Conservation (phyloP, 768 basidiomycete genomes). For the Trichaptum fuscoviolaceum region DNA sequence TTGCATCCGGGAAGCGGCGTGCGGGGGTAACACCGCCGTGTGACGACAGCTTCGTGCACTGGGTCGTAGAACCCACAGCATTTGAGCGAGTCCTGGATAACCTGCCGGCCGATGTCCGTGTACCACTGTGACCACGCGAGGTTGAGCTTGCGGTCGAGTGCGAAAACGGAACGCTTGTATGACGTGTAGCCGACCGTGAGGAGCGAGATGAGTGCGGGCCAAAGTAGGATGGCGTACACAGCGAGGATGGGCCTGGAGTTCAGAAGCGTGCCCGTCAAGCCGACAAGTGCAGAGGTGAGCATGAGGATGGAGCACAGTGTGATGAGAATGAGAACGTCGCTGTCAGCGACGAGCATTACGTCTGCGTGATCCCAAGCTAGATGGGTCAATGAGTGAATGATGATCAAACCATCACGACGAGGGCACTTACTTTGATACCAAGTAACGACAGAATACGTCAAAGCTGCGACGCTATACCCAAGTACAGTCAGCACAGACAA, state of each 20-base stretch:
- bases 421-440: slow-evolving; percentile 36
- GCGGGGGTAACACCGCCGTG: slow-evolving; percentile 55
- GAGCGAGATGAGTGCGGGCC: slow-evolving; percentile 54
- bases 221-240: slow-evolving; percentile 61
- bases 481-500: slow-evolving; percentile 52
- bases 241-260: slow-evolving; percentile 66
- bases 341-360: slow-evolving; percentile 56
- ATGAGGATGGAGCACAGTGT: slow-evolving; percentile 53
- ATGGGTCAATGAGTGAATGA: slow-evolving; percentile 6
- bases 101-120: slow-evolving; percentile 44
- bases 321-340: slow-evolving; percentile 48
- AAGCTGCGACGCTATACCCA: slow-evolving; percentile 43
- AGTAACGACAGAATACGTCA: slow-evolving; percentile 49
- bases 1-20: slow-evolving; percentile 66
- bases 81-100: slow-evolving; percentile 54
- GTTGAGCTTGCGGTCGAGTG: slow-evolving; percentile 63
- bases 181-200: slow-evolving; percentile 58
- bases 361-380: slow-evolving; percentile 59
- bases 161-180: slow-evolving; percentile 55
- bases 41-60: slow-evolving; percentile 54
- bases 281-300: slow-evolving; percentile 54
- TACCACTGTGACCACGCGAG: slow-evolving; percentile 64
- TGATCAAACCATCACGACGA: background rate
- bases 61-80: slow-evolving; percentile 67
- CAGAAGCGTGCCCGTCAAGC: slow-evolving; percentile 54